These are phyloP conservation scores for Physcomitrellopsis africana DNA, from an alignment of 225 moss, liverwort and hornwort species.

Conservation along the genomic window DNA sequence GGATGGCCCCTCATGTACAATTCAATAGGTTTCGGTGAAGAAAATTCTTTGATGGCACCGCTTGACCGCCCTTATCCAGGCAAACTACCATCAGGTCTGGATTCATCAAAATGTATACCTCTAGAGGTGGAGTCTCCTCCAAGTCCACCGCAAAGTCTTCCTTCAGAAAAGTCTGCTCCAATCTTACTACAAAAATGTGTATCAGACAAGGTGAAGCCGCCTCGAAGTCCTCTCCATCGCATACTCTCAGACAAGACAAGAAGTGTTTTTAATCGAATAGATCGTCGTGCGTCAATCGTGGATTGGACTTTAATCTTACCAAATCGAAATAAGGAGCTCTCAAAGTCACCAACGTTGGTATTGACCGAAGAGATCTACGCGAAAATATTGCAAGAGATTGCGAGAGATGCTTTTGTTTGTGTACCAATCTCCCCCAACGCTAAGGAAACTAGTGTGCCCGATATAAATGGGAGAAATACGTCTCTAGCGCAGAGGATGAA, in stretches of 20 bases:
- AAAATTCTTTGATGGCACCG: not conserved
- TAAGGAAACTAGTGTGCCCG: too few relatives aligned
- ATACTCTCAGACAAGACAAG: slow-evolving; percentile 23
- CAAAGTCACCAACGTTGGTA: slow-evolving; percentile 10
- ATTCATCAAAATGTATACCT: slow-evolving; percentile 4
- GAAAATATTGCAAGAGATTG: slow-evolving; percentile 32
- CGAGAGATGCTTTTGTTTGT: slow-evolving; percentile 33
- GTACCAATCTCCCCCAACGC: not conserved
- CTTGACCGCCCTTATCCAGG: not conserved
- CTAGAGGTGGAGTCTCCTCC: not conserved
- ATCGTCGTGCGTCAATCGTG: slow-evolving; percentile 30
- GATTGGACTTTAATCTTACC: slow-evolving; percentile 38
- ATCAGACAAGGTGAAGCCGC: slow-evolving; percentile 21
- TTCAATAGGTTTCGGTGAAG: slow-evolving; percentile 30
- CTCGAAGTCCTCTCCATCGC: slow-evolving; percentile 30
- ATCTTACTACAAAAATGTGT: not conserved
- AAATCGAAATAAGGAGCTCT: slow-evolving; percentile 17
- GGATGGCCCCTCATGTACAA: slow-evolving; percentile 45
- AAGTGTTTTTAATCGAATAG: slow-evolving; percentile 1
- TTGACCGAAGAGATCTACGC: slow-evolving; percentile 24
- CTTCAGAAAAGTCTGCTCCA: not conserved
- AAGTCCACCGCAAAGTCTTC: not conserved
- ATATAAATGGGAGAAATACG: not conserved
- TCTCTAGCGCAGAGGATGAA: slow-evolving; percentile 29
- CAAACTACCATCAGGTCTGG: slow-evolving; percentile 1